These are phyloP conservation scores for Colletotrichum nymphaeae DNA, from an alignment of 2,329 filamentous ascomycete genomes.

Conservation along the genomic window DNA sequence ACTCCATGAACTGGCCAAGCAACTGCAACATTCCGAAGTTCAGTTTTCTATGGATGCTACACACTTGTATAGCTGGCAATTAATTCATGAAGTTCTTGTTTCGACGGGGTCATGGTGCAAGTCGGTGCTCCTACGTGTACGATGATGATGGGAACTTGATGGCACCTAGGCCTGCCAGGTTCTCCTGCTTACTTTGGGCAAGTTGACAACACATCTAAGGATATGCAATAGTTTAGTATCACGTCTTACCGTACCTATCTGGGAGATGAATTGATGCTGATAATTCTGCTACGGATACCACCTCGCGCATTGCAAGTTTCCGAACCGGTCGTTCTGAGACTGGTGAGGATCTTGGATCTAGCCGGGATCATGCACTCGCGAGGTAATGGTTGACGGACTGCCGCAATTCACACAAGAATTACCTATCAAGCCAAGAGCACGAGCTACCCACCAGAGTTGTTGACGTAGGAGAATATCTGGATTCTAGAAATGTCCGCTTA, in stretches of 20 bases:
- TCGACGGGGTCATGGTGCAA: conserved; percentile 17
- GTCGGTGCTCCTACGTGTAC: background rate
- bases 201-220: background rate
- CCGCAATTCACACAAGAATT: background rate
- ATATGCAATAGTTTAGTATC: background rate
- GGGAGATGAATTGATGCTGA: background rate
- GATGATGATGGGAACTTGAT: background rate
- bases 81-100: background rate
- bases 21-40: background rate
- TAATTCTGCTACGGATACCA: background rate
- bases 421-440: background rate
- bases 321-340: conserved; percentile 4
- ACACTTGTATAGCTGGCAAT: background rate
- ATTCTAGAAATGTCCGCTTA: background rate
- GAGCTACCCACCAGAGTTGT: conserved; percentile 18
- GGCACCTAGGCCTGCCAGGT: background rate
- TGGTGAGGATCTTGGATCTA: background rate
- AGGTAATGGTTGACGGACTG: conserved; percentile 20
- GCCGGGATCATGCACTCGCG: background rate
- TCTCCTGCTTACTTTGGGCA: background rate
- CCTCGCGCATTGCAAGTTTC: background rate
- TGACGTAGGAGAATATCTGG: background rate
- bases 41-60: conserved; percentile 6
- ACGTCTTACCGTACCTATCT: background rate
- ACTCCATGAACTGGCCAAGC: conserved; percentile 9